A percentile compares a stretch with the other conserved stretches of the same genome.
phyloP scores from a whole-genome alignment of 441 rosid genomes.

The Biscutella laevigata region DNA sequence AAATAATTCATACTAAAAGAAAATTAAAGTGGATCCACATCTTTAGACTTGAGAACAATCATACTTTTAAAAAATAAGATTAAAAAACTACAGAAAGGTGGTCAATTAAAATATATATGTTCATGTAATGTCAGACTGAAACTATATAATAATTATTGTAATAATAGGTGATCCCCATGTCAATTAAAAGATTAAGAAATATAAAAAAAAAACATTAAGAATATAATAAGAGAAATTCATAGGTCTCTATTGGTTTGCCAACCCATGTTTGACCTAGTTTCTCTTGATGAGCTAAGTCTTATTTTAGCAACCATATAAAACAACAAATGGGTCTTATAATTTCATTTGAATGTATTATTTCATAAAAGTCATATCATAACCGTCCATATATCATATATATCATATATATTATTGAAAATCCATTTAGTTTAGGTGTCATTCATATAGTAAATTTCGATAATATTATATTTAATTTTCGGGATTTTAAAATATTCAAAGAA shows the following conservation, averaged over 20 bases:
- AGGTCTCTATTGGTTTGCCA: conserved; percentile 10
- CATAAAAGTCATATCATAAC: not conserved
- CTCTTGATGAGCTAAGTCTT: not conserved
- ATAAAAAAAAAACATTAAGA: conserved; percentile 12
- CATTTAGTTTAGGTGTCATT: no score
- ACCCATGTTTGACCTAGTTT: conserved; percentile 15
- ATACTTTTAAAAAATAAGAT: no score
- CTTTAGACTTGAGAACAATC: not conserved
- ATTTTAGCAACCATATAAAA: not conserved
- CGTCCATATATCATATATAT: no score
- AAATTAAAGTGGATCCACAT: not conserved
- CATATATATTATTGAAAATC: no score
- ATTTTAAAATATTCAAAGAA: no score
- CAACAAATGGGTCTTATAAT: no score
- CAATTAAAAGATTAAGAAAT: no score
- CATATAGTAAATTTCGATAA: no score
- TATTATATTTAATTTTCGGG: no score
- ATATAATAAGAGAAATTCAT: not conserved
- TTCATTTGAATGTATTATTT: no score
- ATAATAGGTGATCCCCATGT: not conserved
- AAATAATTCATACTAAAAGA: not conserved
- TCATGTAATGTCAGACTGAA: not conserved
- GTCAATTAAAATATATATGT: not conserved
- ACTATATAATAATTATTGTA: not conserved
- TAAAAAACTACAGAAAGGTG: not conserved